phyloP scores from a whole-genome alignment of 176 grass and related monocot species.

The Eragrostis curvula region DNA sequence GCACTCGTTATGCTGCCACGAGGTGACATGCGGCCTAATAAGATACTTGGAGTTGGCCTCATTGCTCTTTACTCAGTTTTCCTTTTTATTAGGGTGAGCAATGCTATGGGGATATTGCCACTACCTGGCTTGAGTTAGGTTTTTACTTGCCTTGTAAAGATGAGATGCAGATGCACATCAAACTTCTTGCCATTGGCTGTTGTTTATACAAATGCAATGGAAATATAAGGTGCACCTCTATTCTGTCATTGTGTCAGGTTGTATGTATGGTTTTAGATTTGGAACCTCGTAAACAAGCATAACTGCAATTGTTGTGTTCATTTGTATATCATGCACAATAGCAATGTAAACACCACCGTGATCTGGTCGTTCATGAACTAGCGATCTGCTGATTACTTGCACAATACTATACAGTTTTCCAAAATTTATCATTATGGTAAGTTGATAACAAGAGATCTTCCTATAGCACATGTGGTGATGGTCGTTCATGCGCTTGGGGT shows the following conservation, averaged over 20 bases:
- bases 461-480: no score
- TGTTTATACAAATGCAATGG: conserved; percentile 39
- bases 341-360: neutral
- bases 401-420: neutral
- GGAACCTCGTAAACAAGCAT: neutral
- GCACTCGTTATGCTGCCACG: conserved; percentile 71
- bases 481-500: no score
- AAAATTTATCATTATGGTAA: no score
- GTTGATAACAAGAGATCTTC: no score
- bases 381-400: neutral
- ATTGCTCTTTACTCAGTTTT: conserved; percentile 85
- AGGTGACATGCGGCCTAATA: conserved; percentile 83
- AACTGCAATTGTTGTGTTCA: neutral
- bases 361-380: neutral
- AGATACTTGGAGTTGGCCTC: conserved; percentile 78
- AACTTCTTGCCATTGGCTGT: conserved; percentile 20
- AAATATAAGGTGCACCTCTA: neutral
- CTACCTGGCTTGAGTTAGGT: conserved; percentile 69
- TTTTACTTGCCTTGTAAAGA: conserved; percentile 39
- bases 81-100: conserved; percentile 76
- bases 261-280: neutral
- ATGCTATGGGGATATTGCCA: conserved; percentile 72
- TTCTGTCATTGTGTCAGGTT: conserved; percentile 24
- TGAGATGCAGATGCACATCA: neutral
- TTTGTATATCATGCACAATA: conserved; percentile 11